Base-by-base conservation (phyloP, 140 eudicot species). In the Ambrosia hybrid region DNA sequence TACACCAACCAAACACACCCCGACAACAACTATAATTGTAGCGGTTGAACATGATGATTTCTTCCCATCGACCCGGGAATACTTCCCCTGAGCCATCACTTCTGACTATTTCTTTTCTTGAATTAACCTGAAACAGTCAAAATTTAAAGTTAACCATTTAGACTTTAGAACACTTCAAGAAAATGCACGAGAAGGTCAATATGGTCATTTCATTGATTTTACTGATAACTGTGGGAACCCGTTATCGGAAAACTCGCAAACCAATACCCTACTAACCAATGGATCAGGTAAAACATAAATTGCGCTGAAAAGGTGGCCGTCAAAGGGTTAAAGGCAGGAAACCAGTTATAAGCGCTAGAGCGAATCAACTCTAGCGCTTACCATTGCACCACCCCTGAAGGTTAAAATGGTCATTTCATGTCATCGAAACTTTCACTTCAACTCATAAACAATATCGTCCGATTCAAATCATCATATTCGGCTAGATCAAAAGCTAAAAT, bases 1-100 rank as follows among this genome's bases (percentile, higher is more conserved):
- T 7, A 70, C 87, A 21, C 84, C 92, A 70, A 87, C 71, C 71
- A 87, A 73, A 82, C 85, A 84, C 61, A 77, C 81, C 13, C 82
- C 80, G 30, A 87, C 87, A 48, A 87, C 68, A 55, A 77, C 85
- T 68, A 82, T 78, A 9, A 87, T 51, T 55, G 83, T 84, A 34
- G 82, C 78, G 30, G 85, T 72, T 52, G 86, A 87, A 77, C 93
- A 84, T 5, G 89, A 79, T 37, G 93, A 87, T 67, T 80, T 84
- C 78, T 79, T 79, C 76, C 87, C 89, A 71, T 87, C 93, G 68
- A 79, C 84, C 30, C 93, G 87, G 78, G 89, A 78, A 82, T 84
- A 82, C 65, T 82, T 87, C 62, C 93, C 89, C 81, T 55, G 62
- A 73, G 93, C 89, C 93, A 87, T 87, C 57, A 56, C 66, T 56